Conservation (phyloP, 2,329 filamentous ascomycete species). For the Fusarium chaquense region DNA sequence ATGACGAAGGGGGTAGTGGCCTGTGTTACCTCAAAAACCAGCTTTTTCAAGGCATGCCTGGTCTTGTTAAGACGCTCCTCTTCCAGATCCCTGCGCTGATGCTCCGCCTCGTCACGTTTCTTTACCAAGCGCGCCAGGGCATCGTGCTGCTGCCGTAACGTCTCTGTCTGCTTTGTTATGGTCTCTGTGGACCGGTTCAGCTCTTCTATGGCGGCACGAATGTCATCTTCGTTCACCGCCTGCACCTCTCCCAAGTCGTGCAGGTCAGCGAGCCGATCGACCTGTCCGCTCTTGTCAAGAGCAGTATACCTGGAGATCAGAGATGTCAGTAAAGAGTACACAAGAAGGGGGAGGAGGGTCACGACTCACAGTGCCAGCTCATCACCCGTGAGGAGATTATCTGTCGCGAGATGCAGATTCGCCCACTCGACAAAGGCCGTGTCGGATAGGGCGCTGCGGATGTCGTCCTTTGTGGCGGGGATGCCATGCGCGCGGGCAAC, state of each 20-base stretch:
- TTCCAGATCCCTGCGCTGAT: slow-evolving; percentile 50
- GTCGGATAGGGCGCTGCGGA: slow-evolving; percentile 55
- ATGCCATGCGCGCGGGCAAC: slow-evolving; percentile 51
- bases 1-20: not conserved
- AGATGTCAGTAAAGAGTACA: slow-evolving; percentile 30
- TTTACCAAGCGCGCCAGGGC: slow-evolving; percentile 66
- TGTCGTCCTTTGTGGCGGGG: slow-evolving; percentile 51
- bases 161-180: slow-evolving; percentile 73
- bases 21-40: slow-evolving; percentile 56
- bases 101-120: slow-evolving; percentile 50
- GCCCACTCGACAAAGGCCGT: slow-evolving; percentile 62
- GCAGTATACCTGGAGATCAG: slow-evolving; percentile 59
- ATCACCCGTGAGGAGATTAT: slow-evolving; percentile 66
- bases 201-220: slow-evolving; percentile 71
- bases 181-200: slow-evolving; percentile 73
- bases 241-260: slow-evolving; percentile 62
- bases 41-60: slow-evolving; percentile 56
- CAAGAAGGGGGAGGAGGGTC: not conserved
- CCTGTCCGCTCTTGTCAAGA: slow-evolving; percentile 62
- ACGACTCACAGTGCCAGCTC: slow-evolving; percentile 64
- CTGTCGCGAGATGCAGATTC: slow-evolving; percentile 59
- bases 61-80: slow-evolving; percentile 45
- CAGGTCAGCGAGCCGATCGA: slow-evolving; percentile 59
- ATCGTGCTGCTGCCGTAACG: slow-evolving; percentile 71
- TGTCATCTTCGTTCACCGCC: slow-evolving; percentile 69